Evolutionary conservation across 2,329 filamentous ascomycete species (phyloP).

Genomic region (Colletotrichum sp.): DNA sequence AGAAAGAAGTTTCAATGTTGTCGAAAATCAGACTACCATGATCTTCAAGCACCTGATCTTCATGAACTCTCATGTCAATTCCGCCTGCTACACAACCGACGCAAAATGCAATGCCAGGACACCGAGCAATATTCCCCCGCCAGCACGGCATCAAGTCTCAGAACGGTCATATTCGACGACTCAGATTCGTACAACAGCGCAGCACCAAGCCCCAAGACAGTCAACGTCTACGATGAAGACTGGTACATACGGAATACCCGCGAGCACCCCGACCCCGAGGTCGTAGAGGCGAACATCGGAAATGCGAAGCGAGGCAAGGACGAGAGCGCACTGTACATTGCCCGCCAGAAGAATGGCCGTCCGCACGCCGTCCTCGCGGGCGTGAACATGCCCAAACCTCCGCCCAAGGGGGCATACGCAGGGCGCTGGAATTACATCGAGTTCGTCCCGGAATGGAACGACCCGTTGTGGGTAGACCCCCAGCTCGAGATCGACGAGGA

Average conservation of each 20-base stretch:
- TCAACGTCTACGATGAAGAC: background rate
- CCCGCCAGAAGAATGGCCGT: background rate
- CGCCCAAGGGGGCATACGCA: background rate
- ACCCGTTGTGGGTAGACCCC: slow-evolving; percentile 28
- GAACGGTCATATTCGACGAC: background rate
- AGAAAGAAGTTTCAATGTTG: background rate
- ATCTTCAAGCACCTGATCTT: background rate
- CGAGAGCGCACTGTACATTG: background rate
- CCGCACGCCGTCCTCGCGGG: background rate
- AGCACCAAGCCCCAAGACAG: background rate
- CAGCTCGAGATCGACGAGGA: background rate
- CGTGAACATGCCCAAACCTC: background rate
- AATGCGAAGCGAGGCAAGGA: background rate
- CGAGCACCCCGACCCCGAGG: background rate
- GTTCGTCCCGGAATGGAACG: slow-evolving; percentile 31
- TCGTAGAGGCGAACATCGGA: background rate
- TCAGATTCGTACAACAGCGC: background rate
- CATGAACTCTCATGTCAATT: background rate
- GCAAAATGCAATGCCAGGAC: background rate
- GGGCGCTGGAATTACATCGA: background rate
- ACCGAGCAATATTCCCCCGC: background rate
- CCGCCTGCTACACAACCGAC: background rate
- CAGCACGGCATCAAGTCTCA: background rate
- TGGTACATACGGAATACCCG: background rate
- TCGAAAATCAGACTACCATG: background rate